These are phyloP conservation scores for Fagus crenata DNA, from an alignment of 306 rosid species.

Conservation along the genomic window DNA sequence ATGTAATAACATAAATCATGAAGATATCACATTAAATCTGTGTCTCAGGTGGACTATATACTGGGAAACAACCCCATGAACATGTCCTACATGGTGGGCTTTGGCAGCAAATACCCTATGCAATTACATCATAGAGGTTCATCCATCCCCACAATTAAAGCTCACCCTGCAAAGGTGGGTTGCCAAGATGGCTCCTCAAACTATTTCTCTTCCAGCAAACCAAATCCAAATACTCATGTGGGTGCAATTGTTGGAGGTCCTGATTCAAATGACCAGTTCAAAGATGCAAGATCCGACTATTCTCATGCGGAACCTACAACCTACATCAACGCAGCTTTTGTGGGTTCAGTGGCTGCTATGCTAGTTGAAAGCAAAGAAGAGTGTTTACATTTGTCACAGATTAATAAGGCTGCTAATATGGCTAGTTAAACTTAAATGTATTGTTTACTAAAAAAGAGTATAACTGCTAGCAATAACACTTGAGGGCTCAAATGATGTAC, in stretches of 20 bases:
- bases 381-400: slow-evolving; percentile 5
- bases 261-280: slow-evolving; percentile 56
- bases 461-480: not conserved
- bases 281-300: slow-evolving; percentile 64
- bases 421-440: not conserved
- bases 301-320: slow-evolving; percentile 79
- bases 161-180: slow-evolving; percentile 51
- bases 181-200: slow-evolving; percentile 57
- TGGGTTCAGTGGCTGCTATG: slow-evolving; percentile 70
- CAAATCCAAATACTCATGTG: slow-evolving; percentile 71
- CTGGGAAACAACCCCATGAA: slow-evolving; percentile 75
- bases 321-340: slow-evolving; percentile 76
- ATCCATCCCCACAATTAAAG: slow-evolving; percentile 64
- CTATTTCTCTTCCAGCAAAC: slow-evolving; percentile 46
- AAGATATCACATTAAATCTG: not conserved
- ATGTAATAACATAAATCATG: too few species aligned
- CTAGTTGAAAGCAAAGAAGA: slow-evolving; percentile 17
- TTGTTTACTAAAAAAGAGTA: not conserved
- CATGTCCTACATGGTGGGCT: slow-evolving; percentile 81
- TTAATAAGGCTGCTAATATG: not conserved
- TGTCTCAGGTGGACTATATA: slow-evolving; percentile 73
- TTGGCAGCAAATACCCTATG: slow-evolving; percentile 62
- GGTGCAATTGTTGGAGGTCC: slow-evolving; percentile 93
- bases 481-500: not conserved
- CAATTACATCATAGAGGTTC: slow-evolving; percentile 84